Evolutionary conservation across 345 rosid genomes (phyloP), one percentile per base, ranked within the genome.

Genomic region (Mallotus nudiflorus): DNA sequence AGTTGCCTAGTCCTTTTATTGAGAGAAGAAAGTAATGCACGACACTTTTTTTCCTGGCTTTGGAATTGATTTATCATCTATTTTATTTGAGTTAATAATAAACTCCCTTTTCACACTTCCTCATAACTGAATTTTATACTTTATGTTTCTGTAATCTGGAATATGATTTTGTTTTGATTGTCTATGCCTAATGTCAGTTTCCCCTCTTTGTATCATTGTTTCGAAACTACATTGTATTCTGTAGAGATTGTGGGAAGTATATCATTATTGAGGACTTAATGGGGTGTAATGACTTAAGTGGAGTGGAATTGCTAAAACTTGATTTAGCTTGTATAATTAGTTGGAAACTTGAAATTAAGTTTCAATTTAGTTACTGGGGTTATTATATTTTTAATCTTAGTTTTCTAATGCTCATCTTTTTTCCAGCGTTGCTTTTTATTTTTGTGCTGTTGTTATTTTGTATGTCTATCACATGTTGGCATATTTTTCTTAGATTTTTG

Each of bases 121-220:
- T n/a, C n/a, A n/a, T n/a, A n/a, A n/a, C n/a, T n/a, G n/a, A n/a
- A n/a, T n/a, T n/a, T n/a, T n/a, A n/a, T n/a, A 61, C 4, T 61
- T 61, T 0, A 39, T 25, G n/a, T 42, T 25, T 62, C 9, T 24
- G 1, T 6, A 20, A 31, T 14, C 13, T 39, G 44, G 35, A 16
- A 25, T 48, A 12, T 39, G 67, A 46, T 57, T 16, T 46, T 27
- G 56, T 9, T 15, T 54, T 48, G 27, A 45, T 42, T 42, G 46
- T 3, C 37, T 33, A 33, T 33, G 9, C 37, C 35, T 50, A 27
- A 5, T n/a, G 18, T 55, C 50, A 11, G 49, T 13, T 53, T 50
- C 35, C 54, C 28, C 31, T 74, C 52, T 37, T 59, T 50, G 25
- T 65, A 24, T 15, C 45, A 35, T 67, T 48, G 20, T 29, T 64